Evolutionary conservation across 768 basidiomycete species (phyloP).

Genomic region (Amanita polypyramis): DNA sequence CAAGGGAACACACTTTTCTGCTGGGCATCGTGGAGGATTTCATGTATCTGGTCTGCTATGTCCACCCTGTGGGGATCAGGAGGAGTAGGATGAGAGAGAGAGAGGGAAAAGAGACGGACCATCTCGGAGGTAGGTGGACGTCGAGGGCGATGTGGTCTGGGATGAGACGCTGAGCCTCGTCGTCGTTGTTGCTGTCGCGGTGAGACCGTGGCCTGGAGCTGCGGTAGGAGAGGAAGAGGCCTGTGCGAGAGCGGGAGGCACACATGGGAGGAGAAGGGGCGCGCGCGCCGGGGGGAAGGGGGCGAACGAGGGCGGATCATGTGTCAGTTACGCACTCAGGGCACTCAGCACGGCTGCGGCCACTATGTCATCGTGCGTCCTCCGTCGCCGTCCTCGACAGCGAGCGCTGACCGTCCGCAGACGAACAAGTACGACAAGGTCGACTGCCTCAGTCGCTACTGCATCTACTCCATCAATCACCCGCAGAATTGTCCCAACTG

Average conservation of each 20-base stretch:
- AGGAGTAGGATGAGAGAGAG: conserved; percentile 14
- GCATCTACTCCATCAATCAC: conserved; percentile 25
- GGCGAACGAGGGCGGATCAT: neutral
- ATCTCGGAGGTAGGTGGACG: conserved; percentile 75
- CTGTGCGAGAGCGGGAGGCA: conserved; percentile 78
- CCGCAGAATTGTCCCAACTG: conserved; percentile 25
- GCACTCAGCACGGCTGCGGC: conserved; percentile 67
- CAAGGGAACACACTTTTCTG: conserved; percentile 58
- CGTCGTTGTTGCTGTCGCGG: conserved; percentile 23
- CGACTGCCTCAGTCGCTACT: conserved; percentile 43
- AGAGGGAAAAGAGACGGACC: conserved; percentile 40
- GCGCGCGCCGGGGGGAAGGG: too few species aligned
- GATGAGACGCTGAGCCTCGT: conserved; percentile 64
- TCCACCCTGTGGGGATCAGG: conserved; percentile 61
- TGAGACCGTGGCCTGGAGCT: conserved; percentile 51
- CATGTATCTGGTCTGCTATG: conserved; percentile 81
- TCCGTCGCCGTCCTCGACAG: conserved; percentile 6
- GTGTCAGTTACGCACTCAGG: conserved; percentile 29
- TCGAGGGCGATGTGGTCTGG: conserved; percentile 37
- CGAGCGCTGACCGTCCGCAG: conserved; percentile 20
- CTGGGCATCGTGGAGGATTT: conserved; percentile 55
- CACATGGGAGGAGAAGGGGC: conserved; percentile 7
- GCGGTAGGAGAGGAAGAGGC: conserved; percentile 89
- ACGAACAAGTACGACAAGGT: conserved; percentile 39
- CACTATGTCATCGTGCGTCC: conserved; percentile 61